Conservation (phyloP, 495 filamentous ascomycete species). For the Echria macrotheca region DNA sequence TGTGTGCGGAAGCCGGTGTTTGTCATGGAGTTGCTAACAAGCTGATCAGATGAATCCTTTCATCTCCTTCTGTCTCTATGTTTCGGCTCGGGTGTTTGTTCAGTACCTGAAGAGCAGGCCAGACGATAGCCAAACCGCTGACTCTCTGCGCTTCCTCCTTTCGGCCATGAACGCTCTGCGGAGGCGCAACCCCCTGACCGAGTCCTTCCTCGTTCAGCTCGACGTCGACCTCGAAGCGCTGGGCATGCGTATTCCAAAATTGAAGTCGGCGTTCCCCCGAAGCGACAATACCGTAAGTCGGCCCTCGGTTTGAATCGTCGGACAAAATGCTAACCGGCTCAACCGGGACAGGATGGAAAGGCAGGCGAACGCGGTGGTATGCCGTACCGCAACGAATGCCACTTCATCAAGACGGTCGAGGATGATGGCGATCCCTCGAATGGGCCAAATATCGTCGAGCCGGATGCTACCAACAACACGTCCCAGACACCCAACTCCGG, state of each 20-base stretch:
- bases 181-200: conserved; percentile 81
- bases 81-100: conserved; percentile 89
- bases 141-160: conserved; percentile 84
- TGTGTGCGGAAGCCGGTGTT: conserved; percentile 27
- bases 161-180: conserved; percentile 85
- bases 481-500: conserved; percentile 15
- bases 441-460: conserved; percentile 25
- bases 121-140: conserved; percentile 72
- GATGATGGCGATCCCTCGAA: conserved; percentile 28
- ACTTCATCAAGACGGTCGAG: conserved; percentile 26
- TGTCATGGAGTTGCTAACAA: not conserved
- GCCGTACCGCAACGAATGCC: conserved; percentile 29
- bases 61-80: conserved; percentile 92
- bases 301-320: no score
- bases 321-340: no score
- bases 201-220: conserved; percentile 91
- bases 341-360: no score
- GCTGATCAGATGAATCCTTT: conserved; percentile 83
- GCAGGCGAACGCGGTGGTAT: conserved; percentile 2
- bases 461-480: conserved; percentile 16
- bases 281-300: conserved; percentile 45
- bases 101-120: conserved; percentile 88
- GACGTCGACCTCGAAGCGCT: conserved; percentile 82
- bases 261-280: conserved; percentile 44
- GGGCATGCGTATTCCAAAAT: conserved; percentile 47